phyloP scores from a whole-genome alignment of 441 rosid genomes.

The Brassica hybrid region DNA sequence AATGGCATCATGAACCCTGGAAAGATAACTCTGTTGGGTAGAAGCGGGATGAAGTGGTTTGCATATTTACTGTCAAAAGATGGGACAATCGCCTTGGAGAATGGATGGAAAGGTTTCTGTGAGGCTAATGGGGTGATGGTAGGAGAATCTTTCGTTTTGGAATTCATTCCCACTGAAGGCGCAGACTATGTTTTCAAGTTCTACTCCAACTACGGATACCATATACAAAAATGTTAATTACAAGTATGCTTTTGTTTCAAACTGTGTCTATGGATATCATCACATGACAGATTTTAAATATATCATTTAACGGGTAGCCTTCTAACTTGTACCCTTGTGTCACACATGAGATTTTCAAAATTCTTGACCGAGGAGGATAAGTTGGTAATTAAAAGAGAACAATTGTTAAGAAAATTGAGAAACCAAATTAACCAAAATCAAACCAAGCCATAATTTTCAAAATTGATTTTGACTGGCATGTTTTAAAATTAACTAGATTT shows the following conservation, averaged over 20 bases:
- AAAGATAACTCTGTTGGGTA: slow-evolving; percentile 25
- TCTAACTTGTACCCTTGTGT: background rate
- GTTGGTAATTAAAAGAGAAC: background rate
- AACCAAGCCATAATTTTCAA: no score
- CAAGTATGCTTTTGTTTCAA: background rate
- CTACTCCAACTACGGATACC: slow-evolving; percentile 19
- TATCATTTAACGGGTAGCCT: background rate
- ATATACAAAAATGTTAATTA: background rate
- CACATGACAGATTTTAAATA: background rate
- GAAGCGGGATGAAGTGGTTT: slow-evolving; percentile 35
- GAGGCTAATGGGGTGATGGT: slow-evolving; percentile 38
- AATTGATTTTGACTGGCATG: no score
- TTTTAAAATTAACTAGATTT: no score
- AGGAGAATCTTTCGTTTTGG: slow-evolving; percentile 34
- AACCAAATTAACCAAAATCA: no score
- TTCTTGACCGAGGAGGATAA: background rate
- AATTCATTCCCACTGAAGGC: slow-evolving; percentile 1
- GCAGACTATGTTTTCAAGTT: slow-evolving; percentile 15
- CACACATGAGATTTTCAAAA: background rate
- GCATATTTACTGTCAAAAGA: slow-evolving; percentile 25
- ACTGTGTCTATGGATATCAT: background rate
- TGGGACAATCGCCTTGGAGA: slow-evolving; percentile 26
- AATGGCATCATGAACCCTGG: slow-evolving; percentile 27
- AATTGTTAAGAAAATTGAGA: background rate
- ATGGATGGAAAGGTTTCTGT: slow-evolving; percentile 36